Conservation (phyloP, 2,329 filamentous ascomycete genomes). For the Calonectria honghensis region DNA sequence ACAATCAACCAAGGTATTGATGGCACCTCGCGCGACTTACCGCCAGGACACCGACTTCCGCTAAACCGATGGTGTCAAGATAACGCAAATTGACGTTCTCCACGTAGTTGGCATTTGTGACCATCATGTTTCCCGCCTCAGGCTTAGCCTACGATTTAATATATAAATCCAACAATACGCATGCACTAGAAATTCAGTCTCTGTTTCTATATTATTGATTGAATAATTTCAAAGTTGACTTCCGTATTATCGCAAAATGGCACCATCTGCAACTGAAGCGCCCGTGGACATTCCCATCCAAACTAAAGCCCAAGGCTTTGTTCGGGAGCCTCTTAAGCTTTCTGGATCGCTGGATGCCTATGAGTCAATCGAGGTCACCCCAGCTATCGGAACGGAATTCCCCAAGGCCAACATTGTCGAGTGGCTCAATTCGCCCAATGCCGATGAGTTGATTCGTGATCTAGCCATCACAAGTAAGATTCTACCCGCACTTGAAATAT, state of each 20-base stretch:
- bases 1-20: background rate
- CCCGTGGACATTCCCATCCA: constrained; percentile 39
- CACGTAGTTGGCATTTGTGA: background rate
- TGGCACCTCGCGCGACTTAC: constrained; percentile 31
- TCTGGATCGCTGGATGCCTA: constrained; percentile 71
- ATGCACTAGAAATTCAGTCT: background rate
- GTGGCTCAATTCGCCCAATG: constrained; percentile 75
- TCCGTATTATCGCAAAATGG: constrained; percentile 38
- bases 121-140: constrained; percentile 7
- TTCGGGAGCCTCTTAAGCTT: constrained; percentile 66
- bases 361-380: constrained; percentile 76
- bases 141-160: background rate
- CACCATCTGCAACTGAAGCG: constrained; percentile 44
- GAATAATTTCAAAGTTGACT: too few species aligned
- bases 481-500: background rate
- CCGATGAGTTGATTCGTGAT: constrained; percentile 78
- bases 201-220: background rate
- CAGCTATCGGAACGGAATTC: constrained; percentile 78
- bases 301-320: constrained; percentile 49
- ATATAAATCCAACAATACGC: background rate
- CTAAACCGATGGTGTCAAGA: constrained; percentile 27
- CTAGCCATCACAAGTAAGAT: constrained; percentile 79
- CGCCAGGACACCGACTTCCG: constrained; percentile 29
- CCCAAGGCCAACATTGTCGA: constrained; percentile 76
- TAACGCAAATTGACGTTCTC: constrained; percentile 33